phyloP scores from a whole-genome alignment of 306 rosid species.

The Rosa chinensis region DNA sequence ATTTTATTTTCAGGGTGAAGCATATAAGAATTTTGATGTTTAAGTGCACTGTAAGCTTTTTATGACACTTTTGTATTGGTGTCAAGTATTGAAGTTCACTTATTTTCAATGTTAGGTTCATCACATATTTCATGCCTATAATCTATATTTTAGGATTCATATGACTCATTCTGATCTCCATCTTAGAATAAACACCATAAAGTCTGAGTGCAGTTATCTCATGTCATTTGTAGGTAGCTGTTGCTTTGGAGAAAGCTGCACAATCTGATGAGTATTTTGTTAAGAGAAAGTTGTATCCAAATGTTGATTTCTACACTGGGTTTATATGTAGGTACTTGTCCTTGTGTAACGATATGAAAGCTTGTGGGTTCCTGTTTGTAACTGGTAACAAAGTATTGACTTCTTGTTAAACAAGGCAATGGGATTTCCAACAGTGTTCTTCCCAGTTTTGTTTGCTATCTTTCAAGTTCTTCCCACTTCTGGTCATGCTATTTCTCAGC shows the following conservation, averaged over 20 bases:
- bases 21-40: too few species aligned
- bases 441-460: conserved; percentile 82
- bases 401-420: conserved; percentile 62
- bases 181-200: not conserved
- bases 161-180: conserved; percentile 1
- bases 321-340: conserved; percentile 59
- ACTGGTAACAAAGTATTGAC: not conserved
- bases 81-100: too few species aligned
- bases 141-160: too few species aligned
- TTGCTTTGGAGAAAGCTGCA: conserved; percentile 87
- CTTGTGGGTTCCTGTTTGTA: conserved; percentile 1
- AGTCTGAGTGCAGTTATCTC: conserved; percentile 2
- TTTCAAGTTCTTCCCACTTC: conserved; percentile 22
- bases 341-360: not conserved
- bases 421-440: conserved; percentile 88
- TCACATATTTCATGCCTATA: too few species aligned
- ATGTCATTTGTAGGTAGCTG: conserved; percentile 60
- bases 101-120: too few species aligned
- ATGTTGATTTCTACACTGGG: conserved; percentile 92
- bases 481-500: not conserved
- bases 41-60: too few species aligned
- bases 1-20: too few species aligned
- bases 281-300: conserved; percentile 66
- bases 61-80: too few species aligned
- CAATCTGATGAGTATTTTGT: conserved; percentile 59